Evolutionary conservation across 208 protist species (phyloP).

Genomic region (Trypanosoma lewisi): DNA sequence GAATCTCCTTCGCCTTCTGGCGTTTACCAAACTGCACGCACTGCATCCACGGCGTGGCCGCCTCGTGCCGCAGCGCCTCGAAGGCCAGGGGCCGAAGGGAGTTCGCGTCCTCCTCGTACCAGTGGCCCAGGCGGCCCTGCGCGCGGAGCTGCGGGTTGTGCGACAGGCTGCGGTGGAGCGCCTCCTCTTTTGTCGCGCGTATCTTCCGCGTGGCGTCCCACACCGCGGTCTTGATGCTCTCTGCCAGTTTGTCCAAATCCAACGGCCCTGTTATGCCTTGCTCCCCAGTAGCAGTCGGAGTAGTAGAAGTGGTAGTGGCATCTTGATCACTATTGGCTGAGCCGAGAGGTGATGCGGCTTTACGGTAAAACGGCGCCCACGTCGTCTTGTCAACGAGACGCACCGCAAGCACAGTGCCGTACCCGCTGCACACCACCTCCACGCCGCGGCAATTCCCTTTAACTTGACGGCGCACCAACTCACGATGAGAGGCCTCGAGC

Average conservation of each 20-base stretch:
- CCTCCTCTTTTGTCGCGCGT: slow-evolving; percentile 66
- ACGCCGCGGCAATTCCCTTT: slow-evolving; percentile 70
- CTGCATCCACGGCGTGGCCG: slow-evolving; percentile 80
- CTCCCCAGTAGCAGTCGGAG: no score
- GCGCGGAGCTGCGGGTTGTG: slow-evolving; percentile 51
- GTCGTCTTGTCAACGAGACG: slow-evolving; percentile 42
- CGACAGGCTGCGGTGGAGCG: slow-evolving; percentile 52
- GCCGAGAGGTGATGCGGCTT: not conserved
- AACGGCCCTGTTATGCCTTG: slow-evolving; percentile 30
- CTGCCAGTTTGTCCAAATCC: slow-evolving; percentile 51
- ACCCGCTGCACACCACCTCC: slow-evolving; percentile 69
- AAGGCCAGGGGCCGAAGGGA: slow-evolving; percentile 55
- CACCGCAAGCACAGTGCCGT: slow-evolving; percentile 67
- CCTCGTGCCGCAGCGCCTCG: slow-evolving; percentile 53
- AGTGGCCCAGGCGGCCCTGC: slow-evolving; percentile 43
- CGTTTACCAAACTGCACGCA: slow-evolving; percentile 60
- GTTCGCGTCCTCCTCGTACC: slow-evolving; percentile 81
- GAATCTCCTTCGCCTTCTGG: not conserved
- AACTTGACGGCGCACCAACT: slow-evolving; percentile 56
- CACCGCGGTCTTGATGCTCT: slow-evolving; percentile 64
- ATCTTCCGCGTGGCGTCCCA: slow-evolving; percentile 69
- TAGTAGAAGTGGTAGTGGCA: no score
- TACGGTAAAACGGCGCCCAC: slow-evolving; percentile 70
- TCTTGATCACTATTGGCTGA: no score
- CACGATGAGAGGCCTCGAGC: slow-evolving; percentile 68